Conservation (phyloP, 306 rosid genomes). For the Herpetospermum pedunculosum region DNA sequence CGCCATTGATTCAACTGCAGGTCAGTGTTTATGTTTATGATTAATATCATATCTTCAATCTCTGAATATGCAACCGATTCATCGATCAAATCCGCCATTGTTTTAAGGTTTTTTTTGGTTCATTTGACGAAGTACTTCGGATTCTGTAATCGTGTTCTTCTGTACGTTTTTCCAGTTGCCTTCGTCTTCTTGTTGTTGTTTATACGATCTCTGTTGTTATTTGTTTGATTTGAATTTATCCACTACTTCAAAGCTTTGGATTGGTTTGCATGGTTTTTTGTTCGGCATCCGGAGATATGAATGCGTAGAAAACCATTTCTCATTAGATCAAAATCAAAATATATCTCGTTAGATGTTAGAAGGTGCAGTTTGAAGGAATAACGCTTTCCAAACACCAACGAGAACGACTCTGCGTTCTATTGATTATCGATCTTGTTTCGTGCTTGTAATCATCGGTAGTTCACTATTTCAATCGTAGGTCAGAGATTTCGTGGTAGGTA, state of each 20-base stretch:
- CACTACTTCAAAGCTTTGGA: not conserved
- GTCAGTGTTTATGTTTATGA: not conserved
- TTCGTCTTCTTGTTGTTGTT: not conserved
- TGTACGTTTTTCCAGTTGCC: not conserved
- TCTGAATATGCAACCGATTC: not conserved
- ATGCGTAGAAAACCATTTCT: not conserved
- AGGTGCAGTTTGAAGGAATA: not conserved
- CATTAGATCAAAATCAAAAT: not conserved
- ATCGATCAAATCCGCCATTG: not conserved
- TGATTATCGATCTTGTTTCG: conserved; percentile 5
- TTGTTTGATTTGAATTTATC: not conserved
- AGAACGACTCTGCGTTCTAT: not conserved
- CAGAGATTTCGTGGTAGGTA: not conserved
- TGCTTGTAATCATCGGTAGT: not conserved
- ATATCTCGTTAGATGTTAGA: not conserved
- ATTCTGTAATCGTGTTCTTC: not conserved
- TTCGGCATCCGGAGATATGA: not conserved
- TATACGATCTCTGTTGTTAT: not conserved
- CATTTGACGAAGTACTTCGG: not conserved
- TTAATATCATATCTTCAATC: not conserved
- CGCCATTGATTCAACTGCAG: not conserved
- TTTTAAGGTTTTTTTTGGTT: not conserved
- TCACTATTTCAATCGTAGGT: not conserved
- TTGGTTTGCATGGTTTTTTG: not conserved
- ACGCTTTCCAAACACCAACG: not conserved